phyloP scores from a whole-genome alignment of 2,329 filamentous ascomycete species.

The Catunica adiposa region DNA sequence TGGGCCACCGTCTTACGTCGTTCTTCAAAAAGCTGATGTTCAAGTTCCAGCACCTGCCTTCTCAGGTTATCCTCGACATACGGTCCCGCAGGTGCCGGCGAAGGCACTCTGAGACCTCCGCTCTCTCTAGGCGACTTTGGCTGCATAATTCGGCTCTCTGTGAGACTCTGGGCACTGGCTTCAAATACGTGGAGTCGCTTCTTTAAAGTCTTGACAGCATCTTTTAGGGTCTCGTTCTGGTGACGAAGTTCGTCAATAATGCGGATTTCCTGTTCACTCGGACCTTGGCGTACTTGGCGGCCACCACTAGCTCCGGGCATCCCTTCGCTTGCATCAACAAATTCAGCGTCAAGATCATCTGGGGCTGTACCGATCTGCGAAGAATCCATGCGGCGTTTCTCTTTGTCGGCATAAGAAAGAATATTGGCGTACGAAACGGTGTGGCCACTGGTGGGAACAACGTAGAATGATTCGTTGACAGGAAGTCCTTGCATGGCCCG shows the following conservation, averaged over 20 bases:
- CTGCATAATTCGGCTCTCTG: constrained; percentile 58
- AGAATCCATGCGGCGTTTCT: constrained; percentile 41
- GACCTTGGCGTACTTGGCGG: constrained; percentile 27
- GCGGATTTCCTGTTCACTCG: constrained; percentile 44
- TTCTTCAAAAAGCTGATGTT: constrained; percentile 44
- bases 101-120: constrained; percentile 13
- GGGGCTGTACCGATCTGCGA: constrained; percentile 29
- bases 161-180: constrained; percentile 73
- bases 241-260: constrained; percentile 61
- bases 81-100: constrained; percentile 3
- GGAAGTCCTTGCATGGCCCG: constrained; percentile 58
- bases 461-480: constrained; percentile 70
- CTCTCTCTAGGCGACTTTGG: constrained; percentile 32
- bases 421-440: constrained; percentile 91
- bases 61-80: constrained; percentile 24
- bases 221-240: constrained; percentile 74
- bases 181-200: constrained; percentile 87
- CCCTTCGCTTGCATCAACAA: constrained; percentile 71
- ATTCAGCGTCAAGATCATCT: constrained; percentile 65
- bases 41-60: constrained; percentile 44
- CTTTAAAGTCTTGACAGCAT: constrained; percentile 70
- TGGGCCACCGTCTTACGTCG: constrained; percentile 47
- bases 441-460: constrained; percentile 80
- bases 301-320: constrained; percentile 23
- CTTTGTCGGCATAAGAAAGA: constrained; percentile 51